Evolutionary conservation across 2,329 filamentous ascomycete species (phyloP).

Genomic region (Acrodontium crateriforme): DNA sequence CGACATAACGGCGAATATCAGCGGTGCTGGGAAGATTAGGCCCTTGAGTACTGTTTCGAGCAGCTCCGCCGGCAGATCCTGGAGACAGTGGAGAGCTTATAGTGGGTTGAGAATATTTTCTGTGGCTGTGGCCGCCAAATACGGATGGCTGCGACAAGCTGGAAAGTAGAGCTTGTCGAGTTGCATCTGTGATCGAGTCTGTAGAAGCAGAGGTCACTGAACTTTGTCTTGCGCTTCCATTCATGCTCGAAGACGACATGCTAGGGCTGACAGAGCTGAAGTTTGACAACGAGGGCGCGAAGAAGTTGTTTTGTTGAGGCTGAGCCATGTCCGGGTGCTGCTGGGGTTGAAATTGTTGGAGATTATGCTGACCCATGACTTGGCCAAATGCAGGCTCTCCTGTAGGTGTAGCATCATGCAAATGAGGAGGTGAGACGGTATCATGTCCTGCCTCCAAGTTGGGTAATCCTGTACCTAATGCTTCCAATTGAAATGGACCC

Average conservation of each 20-base stretch:
- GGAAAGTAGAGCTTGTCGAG: conserved; percentile 47
- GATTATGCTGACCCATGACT: conserved; percentile 19
- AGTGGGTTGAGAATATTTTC: conserved; percentile 46
- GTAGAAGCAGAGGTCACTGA: conserved; percentile 47
- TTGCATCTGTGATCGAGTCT: conserved; percentile 53
- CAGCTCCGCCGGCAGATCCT: conserved; percentile 11
- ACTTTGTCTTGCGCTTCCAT: conserved; percentile 49
- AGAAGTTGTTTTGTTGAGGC: conserved; percentile 42
- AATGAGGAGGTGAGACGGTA: conserved; percentile 64
- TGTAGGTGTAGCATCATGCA: conserved; percentile 54
- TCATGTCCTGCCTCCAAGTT: conserved; percentile 57
- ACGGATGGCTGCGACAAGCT: conserved; percentile 47
- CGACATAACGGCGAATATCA: conserved; percentile 81
- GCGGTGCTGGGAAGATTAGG: conserved; percentile 60
- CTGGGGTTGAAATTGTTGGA: conserved; percentile 8
- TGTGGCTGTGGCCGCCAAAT: conserved; percentile 34
- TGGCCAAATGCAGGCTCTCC: conserved; percentile 65
- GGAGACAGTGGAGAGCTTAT: conserved; percentile 39
- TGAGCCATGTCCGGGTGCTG: conserved; percentile 9
- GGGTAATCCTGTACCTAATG: conserved; percentile 59
- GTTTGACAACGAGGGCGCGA: conserved; percentile 44
- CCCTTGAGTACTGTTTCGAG: conserved; percentile 22
- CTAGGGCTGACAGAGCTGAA: conserved; percentile 54
- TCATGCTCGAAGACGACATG: conserved; percentile 53
- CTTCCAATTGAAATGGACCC: conserved; percentile 61